Conservation (phyloP, 108 stramenopile species). For the Seminavis robusta region DNA sequence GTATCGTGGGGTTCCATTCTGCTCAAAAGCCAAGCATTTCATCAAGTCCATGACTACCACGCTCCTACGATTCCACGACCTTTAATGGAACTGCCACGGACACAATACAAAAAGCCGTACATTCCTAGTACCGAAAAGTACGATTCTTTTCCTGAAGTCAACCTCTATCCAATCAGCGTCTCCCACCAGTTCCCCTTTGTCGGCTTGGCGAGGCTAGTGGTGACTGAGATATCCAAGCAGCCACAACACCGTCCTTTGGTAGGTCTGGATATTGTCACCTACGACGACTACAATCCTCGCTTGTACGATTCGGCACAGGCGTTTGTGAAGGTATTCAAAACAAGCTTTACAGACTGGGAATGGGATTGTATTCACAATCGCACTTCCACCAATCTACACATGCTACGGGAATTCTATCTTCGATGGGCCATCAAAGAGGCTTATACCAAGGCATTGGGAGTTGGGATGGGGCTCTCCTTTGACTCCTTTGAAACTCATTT, state of each 20-base stretch:
- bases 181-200: conserved; percentile 83
- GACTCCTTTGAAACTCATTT: conserved; percentile 59
- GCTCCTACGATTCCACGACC: no score
- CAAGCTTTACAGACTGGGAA: conserved; percentile 51
- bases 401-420: conserved; percentile 61
- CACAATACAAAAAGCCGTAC: conserved; percentile 62
- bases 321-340: conserved; percentile 53
- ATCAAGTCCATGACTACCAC: conserved; percentile 5
- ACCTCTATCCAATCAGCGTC: conserved; percentile 39
- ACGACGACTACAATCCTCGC: conserved; percentile 30
- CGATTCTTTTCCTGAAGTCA: conserved; percentile 14
- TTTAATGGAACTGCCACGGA: conserved; percentile 62
- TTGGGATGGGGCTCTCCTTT: conserved; percentile 66
- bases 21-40: conserved; percentile 64
- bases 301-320: conserved; percentile 45
- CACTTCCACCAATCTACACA: conserved; percentile 8
- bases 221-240: background rate
- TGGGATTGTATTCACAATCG: conserved; percentile 45
- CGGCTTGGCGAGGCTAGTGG: conserved; percentile 37
- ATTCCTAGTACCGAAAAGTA: conserved; percentile 31
- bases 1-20: conserved; percentile 53
- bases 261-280: conserved; percentile 73
- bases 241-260: conserved; percentile 17
- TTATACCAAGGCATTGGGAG: conserved; percentile 77
- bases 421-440: conserved; percentile 87